Base-by-base conservation (phyloP, 2,329 filamentous ascomycete genomes). In the Alternaria sp. region DNA sequence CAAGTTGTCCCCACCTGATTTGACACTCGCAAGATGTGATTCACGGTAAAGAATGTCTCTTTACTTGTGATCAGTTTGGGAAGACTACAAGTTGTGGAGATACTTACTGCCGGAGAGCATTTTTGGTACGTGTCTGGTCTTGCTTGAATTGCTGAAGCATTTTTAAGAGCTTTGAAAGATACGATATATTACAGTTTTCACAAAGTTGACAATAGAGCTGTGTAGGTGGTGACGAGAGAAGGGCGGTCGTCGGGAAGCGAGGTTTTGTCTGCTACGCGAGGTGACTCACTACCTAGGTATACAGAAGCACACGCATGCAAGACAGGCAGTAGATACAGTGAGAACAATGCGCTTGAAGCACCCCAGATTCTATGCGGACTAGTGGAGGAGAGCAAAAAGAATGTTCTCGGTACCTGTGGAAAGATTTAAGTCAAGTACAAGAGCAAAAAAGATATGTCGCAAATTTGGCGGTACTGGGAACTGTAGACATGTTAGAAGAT, bases 391-490 rank as follows among this genome's bases (percentile, higher is more conserved):
- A 25, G 32, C n/a, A 55, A 55, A 54, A 54, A 54, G 10, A 34
- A 7, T 5, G 8, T 20, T 20, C 8, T 12, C 16, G 3, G 22
- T 9, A 5, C 18, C 9, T 1, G 2, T 16, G 14, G 14, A 16
- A 16, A 18, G 6, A 51, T 11, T 11, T 22, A 5, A 11, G 11
- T 3, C 20, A 4, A 7, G 25, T 27, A 55, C 11, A 38, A 34
- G 30, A 14, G 48, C 16, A 54, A 63, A 71, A 68, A 70, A 54
- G 22, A 40, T 38, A 41, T 58, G 57, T 66, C 62, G 62, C 63
- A 54, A 60, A 22, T 51, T 63, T 71, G 69, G 67, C 67, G 66
- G 69, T 71, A 69, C 69, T 69, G 69, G 68, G 69, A 71, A 71
- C 64, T 66, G 64, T 62, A 62, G 63, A 66, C 59, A 62, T 68